Evolutionary conservation across 192 early-diverging fungal genomes (phyloP).

Genomic region (Pilaira anomala): DNA sequence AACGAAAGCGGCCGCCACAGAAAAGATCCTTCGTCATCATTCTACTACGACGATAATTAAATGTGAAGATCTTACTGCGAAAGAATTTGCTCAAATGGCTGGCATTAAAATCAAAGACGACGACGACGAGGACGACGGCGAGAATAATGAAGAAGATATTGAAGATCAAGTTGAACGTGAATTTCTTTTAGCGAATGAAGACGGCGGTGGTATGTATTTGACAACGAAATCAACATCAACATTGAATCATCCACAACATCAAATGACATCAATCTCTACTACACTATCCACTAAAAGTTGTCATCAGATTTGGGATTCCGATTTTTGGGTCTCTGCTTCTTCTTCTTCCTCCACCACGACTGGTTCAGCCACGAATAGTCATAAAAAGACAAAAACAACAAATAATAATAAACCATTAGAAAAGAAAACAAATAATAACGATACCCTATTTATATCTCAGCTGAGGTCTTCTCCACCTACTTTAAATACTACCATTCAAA

Average conservation of each 20-base stretch:
- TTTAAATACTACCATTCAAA: slow-evolving; percentile 15
- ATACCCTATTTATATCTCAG: slow-evolving; percentile 15
- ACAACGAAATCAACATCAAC: too few species aligned
- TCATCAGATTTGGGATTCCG: slow-evolving; percentile 19
- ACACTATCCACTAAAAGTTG: slow-evolving; percentile 6
- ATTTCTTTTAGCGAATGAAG: neutral
- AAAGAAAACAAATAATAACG: slow-evolving; percentile 1
- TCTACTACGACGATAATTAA: slow-evolving; percentile 7
- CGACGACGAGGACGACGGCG: neutral
- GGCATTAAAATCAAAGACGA: slow-evolving; percentile 24
- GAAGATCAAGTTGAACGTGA: too few species aligned
- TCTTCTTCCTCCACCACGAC: too few species aligned
- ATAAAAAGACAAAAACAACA: neutral
- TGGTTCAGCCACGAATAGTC: neutral
- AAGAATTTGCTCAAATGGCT: slow-evolving; percentile 35
- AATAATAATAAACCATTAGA: neutral
- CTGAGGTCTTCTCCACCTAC: neutral
- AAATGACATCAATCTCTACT: slow-evolving; percentile 14
- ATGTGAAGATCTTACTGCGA: slow-evolving; percentile 36
- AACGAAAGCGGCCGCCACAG: slow-evolving; percentile 17
- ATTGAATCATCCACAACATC: too few species aligned
- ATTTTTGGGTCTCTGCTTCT: slow-evolving; percentile 1
- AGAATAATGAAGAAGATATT: neutral
- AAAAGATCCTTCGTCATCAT: slow-evolving; percentile 20
- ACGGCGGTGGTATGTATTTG: neutral